Base-by-base conservation (phyloP, 805 yeast species). In the Millerozyma acaciae region DNA sequence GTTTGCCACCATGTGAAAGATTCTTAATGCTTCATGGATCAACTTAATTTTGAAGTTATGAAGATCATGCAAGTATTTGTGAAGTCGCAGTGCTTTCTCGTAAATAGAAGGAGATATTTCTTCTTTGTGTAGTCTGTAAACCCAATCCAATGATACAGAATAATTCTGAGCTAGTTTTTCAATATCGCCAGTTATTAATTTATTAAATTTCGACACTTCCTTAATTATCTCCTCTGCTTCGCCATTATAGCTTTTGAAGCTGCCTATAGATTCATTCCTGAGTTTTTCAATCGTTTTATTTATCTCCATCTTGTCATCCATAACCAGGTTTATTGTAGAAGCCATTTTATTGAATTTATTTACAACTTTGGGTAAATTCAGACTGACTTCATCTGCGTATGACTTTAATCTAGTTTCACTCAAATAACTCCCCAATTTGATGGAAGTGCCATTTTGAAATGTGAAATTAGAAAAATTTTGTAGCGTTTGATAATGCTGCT, bases 211-310 rank as follows among this genome's bases (percentile, higher is more conserved):
- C 14, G 35, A 21, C 3, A 38, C 19, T 14, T 28, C 24, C 10
- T 15, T 24, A 7, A 38, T 20, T n/a, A 16, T 21, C 12, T 61
- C 32, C 2, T 41, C 35, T 17, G 48, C 33, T 8, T 21, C 32
- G 7, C 17, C 13, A 17, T 43, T 49, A 28, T 41, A 32, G 26
- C 41, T 48, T 39, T 44, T 57, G 48, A 53, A 60, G 43, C 33
- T 37, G 9, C 31, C 26, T 8, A 51, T 48, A 1, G 73, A 65
- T 18, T 67, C 68, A 8, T 60, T 49, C 21, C 73, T 57, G 25
- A 68, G 57, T 2, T 35, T 10, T 35, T 73, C 76, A 21, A 75
- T 66, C 8, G 58, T 60, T 21, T 48, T 47, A 14, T 69, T 70
- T 5, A 78, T 55, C 0, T 30, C 37, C 2, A 59, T 34, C 29